Conservation (phyloP, 2,329 filamentous ascomycete genomes). For the Laburnicola sp. region DNA sequence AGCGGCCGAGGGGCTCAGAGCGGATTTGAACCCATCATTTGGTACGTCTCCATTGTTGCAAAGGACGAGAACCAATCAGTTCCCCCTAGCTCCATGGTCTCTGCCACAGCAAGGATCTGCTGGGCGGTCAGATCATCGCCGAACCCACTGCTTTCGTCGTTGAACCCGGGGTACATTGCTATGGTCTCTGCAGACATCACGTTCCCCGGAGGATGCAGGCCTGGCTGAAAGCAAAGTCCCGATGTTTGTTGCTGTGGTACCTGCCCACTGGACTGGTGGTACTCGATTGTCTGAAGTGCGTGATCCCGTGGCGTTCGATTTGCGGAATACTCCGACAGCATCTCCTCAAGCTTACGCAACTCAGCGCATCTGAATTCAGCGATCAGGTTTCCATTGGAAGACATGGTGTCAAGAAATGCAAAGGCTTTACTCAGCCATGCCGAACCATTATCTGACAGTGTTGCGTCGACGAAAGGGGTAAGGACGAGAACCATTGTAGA, state of each 20-base stretch:
- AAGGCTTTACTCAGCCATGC: conserved; percentile 50
- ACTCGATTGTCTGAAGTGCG: conserved; percentile 1
- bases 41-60: conserved; percentile 49
- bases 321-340: conserved; percentile 39
- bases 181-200: conserved; percentile 15
- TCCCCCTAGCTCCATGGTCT: conserved; percentile 51
- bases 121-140: conserved; percentile 49
- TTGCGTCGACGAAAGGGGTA: conserved; percentile 36
- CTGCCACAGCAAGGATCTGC: conserved; percentile 54
- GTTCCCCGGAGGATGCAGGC: conserved; percentile 11
- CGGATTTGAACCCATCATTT: conserved; percentile 25
- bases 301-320: conserved; percentile 7
- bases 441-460: conserved; percentile 39
- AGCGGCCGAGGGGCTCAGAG: no score
- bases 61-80: conserved; percentile 53
- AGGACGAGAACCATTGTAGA: conserved; percentile 51
- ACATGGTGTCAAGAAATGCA: conserved; percentile 53
- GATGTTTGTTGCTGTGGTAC: conserved; percentile 5
- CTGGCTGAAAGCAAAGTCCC: conserved; percentile 9
- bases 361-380: conserved; percentile 52
- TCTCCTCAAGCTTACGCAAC: conserved; percentile 51
- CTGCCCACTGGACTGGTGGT: conserved; percentile 1
- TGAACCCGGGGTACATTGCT: conserved; percentile 23
- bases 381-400: conserved; percentile 51
- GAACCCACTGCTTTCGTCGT: conserved; percentile 30